Conservation (phyloP, 2,329 filamentous ascomycete genomes). For the Aspergillus pseudoviridinutans region DNA sequence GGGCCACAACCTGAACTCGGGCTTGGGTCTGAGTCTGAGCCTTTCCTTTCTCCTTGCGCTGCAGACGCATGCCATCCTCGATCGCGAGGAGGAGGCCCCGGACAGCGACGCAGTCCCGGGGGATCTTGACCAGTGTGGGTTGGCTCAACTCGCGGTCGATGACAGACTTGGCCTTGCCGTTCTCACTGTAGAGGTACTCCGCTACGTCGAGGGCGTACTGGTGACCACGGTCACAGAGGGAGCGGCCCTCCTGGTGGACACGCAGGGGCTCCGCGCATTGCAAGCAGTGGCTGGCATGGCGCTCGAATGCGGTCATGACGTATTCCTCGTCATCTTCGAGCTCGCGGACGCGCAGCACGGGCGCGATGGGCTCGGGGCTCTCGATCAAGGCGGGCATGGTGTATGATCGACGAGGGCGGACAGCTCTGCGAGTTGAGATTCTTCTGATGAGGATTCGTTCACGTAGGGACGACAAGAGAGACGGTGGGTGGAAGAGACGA, state of each 20-base stretch:
- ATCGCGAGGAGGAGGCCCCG: slow-evolving; percentile 40
- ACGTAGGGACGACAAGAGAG: slow-evolving; percentile 12
- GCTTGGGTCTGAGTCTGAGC: background rate
- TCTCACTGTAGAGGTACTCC: slow-evolving; percentile 35
- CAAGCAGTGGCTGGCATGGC: slow-evolving; percentile 34
- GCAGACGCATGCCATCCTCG: slow-evolving; percentile 37
- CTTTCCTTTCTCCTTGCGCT: slow-evolving; percentile 10
- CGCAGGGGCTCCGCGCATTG: slow-evolving; percentile 28
- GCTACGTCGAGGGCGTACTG: slow-evolving; percentile 31
- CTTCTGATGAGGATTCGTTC: slow-evolving; percentile 18
- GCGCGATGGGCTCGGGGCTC: slow-evolving; percentile 21
- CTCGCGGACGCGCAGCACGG: slow-evolving; percentile 24
- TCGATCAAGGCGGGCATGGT: slow-evolving; percentile 32
- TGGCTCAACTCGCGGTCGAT: slow-evolving; percentile 39
- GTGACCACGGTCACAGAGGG: slow-evolving; percentile 35
- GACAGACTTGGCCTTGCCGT: slow-evolving; percentile 38
- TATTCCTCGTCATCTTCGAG: slow-evolving; percentile 34
- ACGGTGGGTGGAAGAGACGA: slow-evolving; percentile 19
- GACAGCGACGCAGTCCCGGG: slow-evolving; percentile 31
- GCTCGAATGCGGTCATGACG: slow-evolving; percentile 35
- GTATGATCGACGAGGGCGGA: slow-evolving; percentile 19
- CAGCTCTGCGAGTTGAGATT: slow-evolving; percentile 10
- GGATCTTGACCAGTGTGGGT: slow-evolving; percentile 41
- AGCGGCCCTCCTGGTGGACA: slow-evolving; percentile 18
- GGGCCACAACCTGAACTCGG: slow-evolving; percentile 12